These are phyloP conservation scores for Amaranthus cruentus DNA, from an alignment of 148 eudicot genomes.

Conservation along the genomic window DNA sequence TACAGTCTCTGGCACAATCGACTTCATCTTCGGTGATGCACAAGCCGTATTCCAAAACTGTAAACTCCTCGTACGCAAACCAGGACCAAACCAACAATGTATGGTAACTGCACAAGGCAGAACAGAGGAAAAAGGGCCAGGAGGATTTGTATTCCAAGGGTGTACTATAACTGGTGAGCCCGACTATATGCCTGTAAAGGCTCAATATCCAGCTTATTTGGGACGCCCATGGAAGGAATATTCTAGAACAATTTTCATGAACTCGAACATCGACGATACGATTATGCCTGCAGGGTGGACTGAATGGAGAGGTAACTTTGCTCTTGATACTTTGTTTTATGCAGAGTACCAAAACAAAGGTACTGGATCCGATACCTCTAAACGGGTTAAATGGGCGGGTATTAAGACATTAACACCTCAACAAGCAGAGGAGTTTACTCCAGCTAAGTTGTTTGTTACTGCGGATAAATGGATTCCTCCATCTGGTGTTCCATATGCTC, in stretches of 20 bases:
- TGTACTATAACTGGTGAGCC: constrained; percentile 36
- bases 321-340: constrained; percentile 36
- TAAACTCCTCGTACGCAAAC: constrained; percentile 40
- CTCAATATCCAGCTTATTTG: constrained; percentile 30
- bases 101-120: constrained; percentile 67
- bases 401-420: constrained; percentile 30
- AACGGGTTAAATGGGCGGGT: constrained; percentile 51
- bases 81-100: constrained; percentile 36
- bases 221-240: constrained; percentile 61
- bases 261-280: constrained; percentile 30
- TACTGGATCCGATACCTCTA: constrained; percentile 28
- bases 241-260: constrained; percentile 48
- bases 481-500: constrained; percentile 30
- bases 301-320: constrained; percentile 34
- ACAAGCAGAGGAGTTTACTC: constrained; percentile 33
- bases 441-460: constrained; percentile 24
- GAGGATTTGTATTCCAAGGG: constrained; percentile 46
- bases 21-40: constrained; percentile 69
- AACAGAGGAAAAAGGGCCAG: constrained; percentile 28
- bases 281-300: constrained; percentile 56
- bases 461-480: constrained; percentile 46
- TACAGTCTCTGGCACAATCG: constrained; percentile 52
- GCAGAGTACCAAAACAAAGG: constrained; percentile 56
- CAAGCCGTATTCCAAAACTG: constrained; percentile 59
- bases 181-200: constrained; percentile 12